Percentiles rank a stretch among this genome's conserved stretches.
Conservation (phyloP, 2,329 filamentous ascomycete species). For the Calonectria honghensis region DNA sequence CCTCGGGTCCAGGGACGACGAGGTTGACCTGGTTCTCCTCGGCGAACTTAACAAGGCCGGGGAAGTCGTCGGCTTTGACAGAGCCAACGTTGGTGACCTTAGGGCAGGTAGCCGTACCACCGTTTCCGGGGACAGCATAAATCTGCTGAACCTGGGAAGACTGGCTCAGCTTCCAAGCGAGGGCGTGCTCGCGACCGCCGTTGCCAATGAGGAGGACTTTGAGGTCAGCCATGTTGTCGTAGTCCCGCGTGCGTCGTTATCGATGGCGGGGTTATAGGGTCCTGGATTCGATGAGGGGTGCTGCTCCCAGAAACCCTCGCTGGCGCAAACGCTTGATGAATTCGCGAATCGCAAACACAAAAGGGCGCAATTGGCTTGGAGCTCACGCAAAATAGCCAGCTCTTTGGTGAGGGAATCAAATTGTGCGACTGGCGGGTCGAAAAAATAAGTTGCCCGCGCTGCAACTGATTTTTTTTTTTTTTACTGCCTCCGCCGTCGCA, state of each 20-base stretch:
- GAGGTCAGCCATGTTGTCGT: conserved; percentile 63
- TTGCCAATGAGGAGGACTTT: conserved; percentile 92
- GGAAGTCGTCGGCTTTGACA: conserved; percentile 85
- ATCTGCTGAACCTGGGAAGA: conserved; percentile 87
- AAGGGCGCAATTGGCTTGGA: conserved; percentile 45
- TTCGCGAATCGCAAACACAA: background rate
- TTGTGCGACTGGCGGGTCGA: conserved; percentile 40
- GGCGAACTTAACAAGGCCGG: conserved; percentile 84
- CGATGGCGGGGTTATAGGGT: conserved; percentile 35
- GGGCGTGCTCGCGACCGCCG: conserved; percentile 94
- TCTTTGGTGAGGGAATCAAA: conserved; percentile 36
- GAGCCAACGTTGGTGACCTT: conserved; percentile 83
- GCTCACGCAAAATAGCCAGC: conserved; percentile 48
- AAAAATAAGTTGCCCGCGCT: conserved; percentile 32
- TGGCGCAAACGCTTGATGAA: conserved; percentile 18
- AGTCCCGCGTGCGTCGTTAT: conserved; percentile 25
- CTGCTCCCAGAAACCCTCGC: conserved; percentile 29
- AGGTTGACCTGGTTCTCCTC: conserved; percentile 84
- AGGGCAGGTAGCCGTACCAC: conserved; percentile 83
- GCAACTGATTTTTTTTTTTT: conserved; percentile 35
- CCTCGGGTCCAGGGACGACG: conserved; percentile 93
- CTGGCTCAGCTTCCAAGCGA: conserved; percentile 94
- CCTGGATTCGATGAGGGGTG: conserved; percentile 32
- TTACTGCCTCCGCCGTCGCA: conserved; percentile 26
- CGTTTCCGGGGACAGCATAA: conserved; percentile 85